Base-by-base conservation (phyloP, 306 rosid species). In the Corylus heterophylla region DNA sequence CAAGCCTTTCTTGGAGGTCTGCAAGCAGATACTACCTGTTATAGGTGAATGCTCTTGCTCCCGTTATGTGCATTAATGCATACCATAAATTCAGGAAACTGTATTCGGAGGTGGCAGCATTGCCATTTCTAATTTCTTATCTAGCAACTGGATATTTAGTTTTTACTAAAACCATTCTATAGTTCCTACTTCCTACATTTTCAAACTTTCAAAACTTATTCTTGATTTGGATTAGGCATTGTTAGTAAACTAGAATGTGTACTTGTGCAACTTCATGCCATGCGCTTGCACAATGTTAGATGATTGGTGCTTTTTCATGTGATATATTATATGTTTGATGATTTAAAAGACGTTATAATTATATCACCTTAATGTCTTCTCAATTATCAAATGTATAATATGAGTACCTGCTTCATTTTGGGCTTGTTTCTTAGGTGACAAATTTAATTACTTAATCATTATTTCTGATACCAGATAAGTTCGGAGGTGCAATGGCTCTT, bases 401-500 rank as follows among this genome's bases (percentile, higher is more conserved):
- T 64, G 17, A 71, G 7, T 73, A 13, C 42, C 5, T 74, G 71
- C 42, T 71, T 27, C 0, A 31, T 64, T 7, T 7, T 64, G 48
- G 6, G 45, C 18, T 22, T 25, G 16, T 17, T 73, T 20, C 59
- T 5, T 27, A 22, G 37, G 39, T 7, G 52, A 63, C 12, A 9
- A 35, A 48, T 49, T 64, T 44, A 13, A 35, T 37, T 64, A 31
- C 12, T 80, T 9, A 7, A 14, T 16, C 42, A 12, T 77, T 89
- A 12, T 77, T 89, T 84, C 10, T 82, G 66, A 9, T 83, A 86
- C 78, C 89, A 93, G 98, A 93, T 25, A 96, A 91, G 84, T 96
- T 96, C 82, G 99, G 99, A 88, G 94, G 98, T 83, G 89, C 99
- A 69, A 91, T 96, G 99, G 8, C 89, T 74, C 98, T 94, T 79